phyloP scores from a whole-genome alignment of 2,329 filamentous ascomycete genomes.

The Colletotrichum camelliae region DNA sequence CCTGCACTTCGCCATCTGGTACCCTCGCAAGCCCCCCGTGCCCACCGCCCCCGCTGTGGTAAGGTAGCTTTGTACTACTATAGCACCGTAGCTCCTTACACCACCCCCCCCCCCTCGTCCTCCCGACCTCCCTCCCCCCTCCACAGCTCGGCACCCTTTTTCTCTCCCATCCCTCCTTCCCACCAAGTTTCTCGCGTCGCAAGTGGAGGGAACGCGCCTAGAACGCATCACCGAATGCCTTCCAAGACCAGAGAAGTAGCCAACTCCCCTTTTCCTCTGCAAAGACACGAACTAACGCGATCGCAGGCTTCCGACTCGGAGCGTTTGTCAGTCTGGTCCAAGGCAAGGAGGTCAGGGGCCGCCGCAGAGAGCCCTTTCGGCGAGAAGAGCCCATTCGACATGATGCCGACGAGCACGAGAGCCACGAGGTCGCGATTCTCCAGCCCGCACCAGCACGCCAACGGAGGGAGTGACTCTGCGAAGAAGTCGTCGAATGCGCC shows the following conservation, averaged over 20 bases:
- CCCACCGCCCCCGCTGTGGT: not conserved
- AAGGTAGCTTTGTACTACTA: not conserved
- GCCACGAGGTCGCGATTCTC: conserved; percentile 62
- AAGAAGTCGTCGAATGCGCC: conserved; percentile 30
- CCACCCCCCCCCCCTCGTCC: too few relatives aligned
- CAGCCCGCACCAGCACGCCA: conserved; percentile 51
- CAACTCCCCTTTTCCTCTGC: not conserved
- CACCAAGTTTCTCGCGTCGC: conserved; percentile 28
- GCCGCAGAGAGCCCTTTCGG: conserved; percentile 16
- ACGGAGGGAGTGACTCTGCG: conserved; percentile 19
- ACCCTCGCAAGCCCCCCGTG: not conserved
- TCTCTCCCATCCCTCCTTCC: conserved; percentile 19
- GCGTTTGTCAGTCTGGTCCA: conserved; percentile 14
- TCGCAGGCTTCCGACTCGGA: conserved; percentile 8
- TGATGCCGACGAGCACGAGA: conserved; percentile 51
- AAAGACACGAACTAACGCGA: conserved; percentile 18
- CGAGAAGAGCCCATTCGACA: conserved; percentile 24
- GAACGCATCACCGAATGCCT: conserved; percentile 23
- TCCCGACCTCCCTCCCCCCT: too few relatives aligned
- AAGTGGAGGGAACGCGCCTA: conserved; percentile 27
- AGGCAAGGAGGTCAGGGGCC: conserved; percentile 24
- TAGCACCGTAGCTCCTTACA: too few relatives aligned
- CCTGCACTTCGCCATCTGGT: not conserved
- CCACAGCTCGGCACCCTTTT: conserved; percentile 26
- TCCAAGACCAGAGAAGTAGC: conserved; percentile 27